Evolutionary conservation across 345 rosid genomes (phyloP).

Genomic region (Linum tenue): DNA sequence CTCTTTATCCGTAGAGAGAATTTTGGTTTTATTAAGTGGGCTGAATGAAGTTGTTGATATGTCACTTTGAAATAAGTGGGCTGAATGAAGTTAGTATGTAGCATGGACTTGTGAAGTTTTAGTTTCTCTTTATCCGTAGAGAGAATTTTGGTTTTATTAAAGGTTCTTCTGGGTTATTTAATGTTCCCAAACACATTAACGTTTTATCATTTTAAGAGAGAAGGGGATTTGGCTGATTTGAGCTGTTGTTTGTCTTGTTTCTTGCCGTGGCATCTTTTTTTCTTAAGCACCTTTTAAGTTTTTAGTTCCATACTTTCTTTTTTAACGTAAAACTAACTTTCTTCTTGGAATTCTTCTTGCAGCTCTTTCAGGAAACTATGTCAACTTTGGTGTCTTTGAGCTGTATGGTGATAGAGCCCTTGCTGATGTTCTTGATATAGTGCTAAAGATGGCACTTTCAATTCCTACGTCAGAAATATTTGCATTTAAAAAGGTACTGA

Average conservation of each 20-base stretch:
- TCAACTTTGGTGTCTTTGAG: slow-evolving; percentile 96
- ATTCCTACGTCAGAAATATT: slow-evolving; percentile 87
- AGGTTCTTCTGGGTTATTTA: too few species aligned
- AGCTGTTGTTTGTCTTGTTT: background rate
- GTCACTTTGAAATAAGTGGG: too few species aligned
- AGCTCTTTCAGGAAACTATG: slow-evolving; percentile 92
- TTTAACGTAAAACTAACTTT: background rate
- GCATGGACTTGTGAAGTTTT: too few species aligned
- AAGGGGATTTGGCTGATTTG: background rate
- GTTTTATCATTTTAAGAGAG: too few species aligned
- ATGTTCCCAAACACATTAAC: too few species aligned
- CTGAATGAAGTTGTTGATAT: too few species aligned
- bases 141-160: too few species aligned
- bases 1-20: background rate
- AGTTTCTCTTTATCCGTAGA: too few species aligned
- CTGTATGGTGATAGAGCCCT: slow-evolving; percentile 97
- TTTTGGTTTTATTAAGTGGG: too few species aligned
- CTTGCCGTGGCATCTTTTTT: background rate
- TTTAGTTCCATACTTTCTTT: background rate
- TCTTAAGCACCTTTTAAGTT: too few species aligned
- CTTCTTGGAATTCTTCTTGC: slow-evolving; percentile 17
- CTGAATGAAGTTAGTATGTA: too few species aligned
- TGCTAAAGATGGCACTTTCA: slow-evolving; percentile 80
- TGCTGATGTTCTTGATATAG: slow-evolving; percentile 83
- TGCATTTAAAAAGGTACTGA: slow-evolving; percentile 82